These are phyloP conservation scores for Apiospora hydei DNA, from an alignment of 2,329 filamentous ascomycete genomes.

Conservation along the genomic window DNA sequence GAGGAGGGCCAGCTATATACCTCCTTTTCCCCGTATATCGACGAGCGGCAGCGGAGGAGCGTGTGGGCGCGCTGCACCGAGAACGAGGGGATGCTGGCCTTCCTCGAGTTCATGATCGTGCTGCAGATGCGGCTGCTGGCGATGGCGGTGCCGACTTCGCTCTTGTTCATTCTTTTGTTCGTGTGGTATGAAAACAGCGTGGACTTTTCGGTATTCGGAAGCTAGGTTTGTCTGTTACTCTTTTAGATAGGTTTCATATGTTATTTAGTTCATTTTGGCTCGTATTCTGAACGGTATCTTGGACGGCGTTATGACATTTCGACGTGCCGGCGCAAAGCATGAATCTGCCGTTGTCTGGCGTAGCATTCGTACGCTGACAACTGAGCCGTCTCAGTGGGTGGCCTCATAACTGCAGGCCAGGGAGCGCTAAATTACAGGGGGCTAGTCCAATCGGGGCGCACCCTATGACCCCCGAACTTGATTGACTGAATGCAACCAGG, in stretches of 20 bases:
- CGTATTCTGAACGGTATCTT: background rate
- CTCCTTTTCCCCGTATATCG: background rate
- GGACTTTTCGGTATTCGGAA: background rate
- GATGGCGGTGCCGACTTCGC: conserved; percentile 29
- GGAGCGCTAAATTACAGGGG: background rate
- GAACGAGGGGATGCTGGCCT: conserved; percentile 27
- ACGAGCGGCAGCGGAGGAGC: background rate
- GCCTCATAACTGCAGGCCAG: too few relatives aligned
- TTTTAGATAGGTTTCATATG: background rate
- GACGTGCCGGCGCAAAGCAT: background rate
- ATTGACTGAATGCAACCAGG: background rate
- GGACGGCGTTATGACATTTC: too few relatives aligned
- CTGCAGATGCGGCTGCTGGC: conserved; percentile 35
- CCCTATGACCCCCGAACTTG: background rate
- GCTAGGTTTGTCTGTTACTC: background rate
- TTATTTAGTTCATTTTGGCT: background rate
- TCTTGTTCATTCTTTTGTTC: conserved; percentile 30
- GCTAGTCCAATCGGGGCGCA: background rate
- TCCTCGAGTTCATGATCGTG: conserved; percentile 30
- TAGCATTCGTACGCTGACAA: background rate
- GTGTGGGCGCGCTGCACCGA: conserved; percentile 28
- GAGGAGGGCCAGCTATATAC: conserved; percentile 1
- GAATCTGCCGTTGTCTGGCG: background rate
- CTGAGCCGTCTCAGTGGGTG: too few relatives aligned
- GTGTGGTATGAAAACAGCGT: background rate